These are phyloP conservation scores for Claviceps sp. DNA, from an alignment of 2,329 filamentous ascomycete species.

Conservation along the genomic window DNA sequence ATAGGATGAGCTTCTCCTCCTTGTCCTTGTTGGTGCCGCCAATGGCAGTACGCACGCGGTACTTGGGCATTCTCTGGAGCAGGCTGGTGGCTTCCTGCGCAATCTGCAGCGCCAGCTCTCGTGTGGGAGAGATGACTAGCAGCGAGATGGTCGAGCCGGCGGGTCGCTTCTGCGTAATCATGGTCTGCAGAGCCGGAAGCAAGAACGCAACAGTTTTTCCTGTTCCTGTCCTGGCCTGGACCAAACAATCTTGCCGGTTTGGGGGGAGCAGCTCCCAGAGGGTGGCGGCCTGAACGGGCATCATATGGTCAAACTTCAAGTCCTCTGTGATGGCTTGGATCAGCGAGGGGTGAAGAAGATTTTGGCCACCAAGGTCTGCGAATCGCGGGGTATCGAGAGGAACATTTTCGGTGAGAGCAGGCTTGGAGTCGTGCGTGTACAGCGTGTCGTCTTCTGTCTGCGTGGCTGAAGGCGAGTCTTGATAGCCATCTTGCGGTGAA, in stretches of 20 bases:
- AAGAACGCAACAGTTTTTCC: constrained; percentile 80
- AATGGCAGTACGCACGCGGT: constrained; percentile 66
- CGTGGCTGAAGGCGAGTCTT: neutral
- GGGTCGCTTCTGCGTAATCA: constrained; percentile 35
- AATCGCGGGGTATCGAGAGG: constrained; percentile 33
- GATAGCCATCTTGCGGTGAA: neutral
- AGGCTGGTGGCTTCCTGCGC: constrained; percentile 57
- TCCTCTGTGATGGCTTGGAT: constrained; percentile 35
- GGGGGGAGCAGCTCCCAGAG: constrained; percentile 33
- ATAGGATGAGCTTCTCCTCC: constrained; percentile 56
- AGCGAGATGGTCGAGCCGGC: constrained; percentile 35
- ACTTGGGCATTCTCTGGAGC: constrained; percentile 58
- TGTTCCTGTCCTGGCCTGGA: constrained; percentile 77
- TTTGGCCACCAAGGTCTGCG: constrained; percentile 26
- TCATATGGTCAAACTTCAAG: constrained; percentile 38
- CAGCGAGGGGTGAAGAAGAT: constrained; percentile 30
- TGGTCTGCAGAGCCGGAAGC: constrained; percentile 67
- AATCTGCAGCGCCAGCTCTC: constrained; percentile 59
- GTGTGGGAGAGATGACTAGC: constrained; percentile 57
- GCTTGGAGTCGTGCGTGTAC: neutral
- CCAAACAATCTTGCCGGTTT: constrained; percentile 41
- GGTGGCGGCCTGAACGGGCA: constrained; percentile 40
- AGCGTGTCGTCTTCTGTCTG: neutral
- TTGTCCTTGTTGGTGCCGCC: constrained; percentile 64
- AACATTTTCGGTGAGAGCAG: constrained; percentile 14